A percentile compares a stretch with the other conserved stretches of the same genome.
Evolutionary conservation across 352 stramenopile species (phyloP).

Genomic region (Phytophthora kernoviae): DNA sequence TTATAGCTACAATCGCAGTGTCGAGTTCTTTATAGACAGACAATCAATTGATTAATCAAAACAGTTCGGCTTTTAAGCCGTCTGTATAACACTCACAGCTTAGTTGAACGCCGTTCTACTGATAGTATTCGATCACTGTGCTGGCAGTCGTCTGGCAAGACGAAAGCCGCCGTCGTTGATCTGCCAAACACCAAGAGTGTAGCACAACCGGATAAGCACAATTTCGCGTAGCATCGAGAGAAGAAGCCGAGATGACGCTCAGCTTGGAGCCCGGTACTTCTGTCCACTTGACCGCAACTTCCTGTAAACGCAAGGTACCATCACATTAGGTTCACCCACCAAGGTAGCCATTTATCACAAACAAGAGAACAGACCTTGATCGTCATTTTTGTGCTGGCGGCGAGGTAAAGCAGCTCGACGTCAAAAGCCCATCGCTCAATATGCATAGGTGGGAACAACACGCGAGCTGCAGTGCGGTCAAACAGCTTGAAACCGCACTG

Average conservation of each 20-base stretch:
- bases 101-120: slow-evolving; percentile 17
- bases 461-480: slow-evolving; percentile 75
- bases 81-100: background rate
- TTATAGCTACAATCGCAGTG: no score
- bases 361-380: slow-evolving; percentile 52
- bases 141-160: slow-evolving; percentile 38
- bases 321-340: background rate
- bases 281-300: slow-evolving; percentile 92
- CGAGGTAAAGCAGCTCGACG: slow-evolving; percentile 93
- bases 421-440: slow-evolving; percentile 95
- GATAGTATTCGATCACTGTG: slow-evolving; percentile 13
- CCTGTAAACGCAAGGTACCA: slow-evolving; percentile 45
- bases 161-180: slow-evolving; percentile 72
- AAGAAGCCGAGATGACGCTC: slow-evolving; percentile 85
- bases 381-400: slow-evolving; percentile 51
- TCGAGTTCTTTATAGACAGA: no score
- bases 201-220: slow-evolving; percentile 89
- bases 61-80: no score
- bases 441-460: slow-evolving; percentile 92
- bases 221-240: slow-evolving; percentile 94
- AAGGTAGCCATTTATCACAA: slow-evolving; percentile 5
- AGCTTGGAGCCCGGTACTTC: slow-evolving; percentile 93
- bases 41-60: no score
- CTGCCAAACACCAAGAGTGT: slow-evolving; percentile 90
- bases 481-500: slow-evolving; percentile 97